Percentiles rank a stretch among this genome's conserved stretches.
These are phyloP conservation scores for Fusarium decemcellulare DNA, from an alignment of 2,329 filamentous ascomycete species.

Conservation along the genomic window DNA sequence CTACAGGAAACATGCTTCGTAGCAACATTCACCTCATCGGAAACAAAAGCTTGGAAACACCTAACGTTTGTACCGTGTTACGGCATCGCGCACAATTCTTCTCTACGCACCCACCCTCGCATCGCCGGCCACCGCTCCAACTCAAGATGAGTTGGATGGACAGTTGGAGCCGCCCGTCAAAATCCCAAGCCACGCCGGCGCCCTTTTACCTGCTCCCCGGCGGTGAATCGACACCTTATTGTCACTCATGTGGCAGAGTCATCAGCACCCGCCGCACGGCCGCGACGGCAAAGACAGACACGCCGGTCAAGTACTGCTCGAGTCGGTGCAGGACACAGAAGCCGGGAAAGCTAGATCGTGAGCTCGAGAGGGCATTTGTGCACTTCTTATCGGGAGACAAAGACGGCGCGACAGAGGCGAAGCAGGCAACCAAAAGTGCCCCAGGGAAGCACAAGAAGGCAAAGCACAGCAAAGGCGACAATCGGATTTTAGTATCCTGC, in stretches of 20 bases:
- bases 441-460: conserved; percentile 58
- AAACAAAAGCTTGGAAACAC: fast-evolving
- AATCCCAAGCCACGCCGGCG: conserved; percentile 60
- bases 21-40: not conserved
- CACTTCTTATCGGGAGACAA: conserved; percentile 45
- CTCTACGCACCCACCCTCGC: not conserved
- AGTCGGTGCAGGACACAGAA: conserved; percentile 67
- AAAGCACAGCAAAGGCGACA: conserved; percentile 54
- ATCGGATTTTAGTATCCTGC: conserved; percentile 22
- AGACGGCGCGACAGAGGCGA: not conserved
- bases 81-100: not conserved
- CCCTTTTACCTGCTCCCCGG: conserved; percentile 67
- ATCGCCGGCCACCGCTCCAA: not conserved
- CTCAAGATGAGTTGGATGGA: conserved; percentile 59
- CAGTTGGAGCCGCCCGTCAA: conserved; percentile 57
- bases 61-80: fast-evolving
- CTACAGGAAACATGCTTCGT: not conserved
- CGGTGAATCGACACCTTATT: conserved; percentile 66
- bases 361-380: conserved; percentile 66
- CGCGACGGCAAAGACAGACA: conserved; percentile 41
- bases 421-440: conserved; percentile 51
- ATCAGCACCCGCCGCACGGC: conserved; percentile 58
- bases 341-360: conserved; percentile 62
- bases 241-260: conserved; percentile 69
- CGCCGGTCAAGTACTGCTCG: conserved; percentile 68